These are phyloP conservation scores for Kodamaea laetipori DNA, from an alignment of 805 yeast species.

Conservation along the genomic window DNA sequence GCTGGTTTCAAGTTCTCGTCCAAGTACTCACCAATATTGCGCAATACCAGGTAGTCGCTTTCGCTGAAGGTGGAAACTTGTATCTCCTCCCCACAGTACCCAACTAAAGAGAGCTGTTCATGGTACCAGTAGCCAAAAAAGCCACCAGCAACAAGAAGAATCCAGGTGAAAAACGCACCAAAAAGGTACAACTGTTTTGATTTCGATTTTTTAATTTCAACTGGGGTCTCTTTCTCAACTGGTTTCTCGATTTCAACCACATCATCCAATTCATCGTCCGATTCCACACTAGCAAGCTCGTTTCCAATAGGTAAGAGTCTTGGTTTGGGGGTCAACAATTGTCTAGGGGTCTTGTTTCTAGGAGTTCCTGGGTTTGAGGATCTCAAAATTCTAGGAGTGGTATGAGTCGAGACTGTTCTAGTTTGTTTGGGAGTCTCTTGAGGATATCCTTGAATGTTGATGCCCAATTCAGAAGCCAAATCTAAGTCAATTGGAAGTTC, in stretches of 20 bases:
- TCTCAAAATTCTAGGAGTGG: conserved; percentile 14
- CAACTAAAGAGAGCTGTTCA: conserved; percentile 61
- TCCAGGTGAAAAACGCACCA: conserved; percentile 21
- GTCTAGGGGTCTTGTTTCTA: conserved; percentile 9
- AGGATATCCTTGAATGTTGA: conserved; percentile 23
- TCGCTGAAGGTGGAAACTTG: conserved; percentile 43
- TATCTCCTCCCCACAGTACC: conserved; percentile 74
- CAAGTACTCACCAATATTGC: conserved; percentile 46
- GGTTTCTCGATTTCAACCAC: conserved; percentile 3
- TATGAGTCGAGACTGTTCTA: neutral
- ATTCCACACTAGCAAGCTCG: conserved; percentile 15
- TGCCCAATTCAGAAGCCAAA: conserved; percentile 40
- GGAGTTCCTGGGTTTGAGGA: conserved; percentile 15
- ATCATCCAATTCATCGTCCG: conserved; percentile 16
- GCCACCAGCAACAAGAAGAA: conserved; percentile 32
- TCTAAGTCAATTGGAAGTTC: conserved; percentile 17
- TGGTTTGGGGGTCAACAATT: conserved; percentile 16
- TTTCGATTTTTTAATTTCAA: neutral
- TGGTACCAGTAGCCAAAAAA: conserved; percentile 60
- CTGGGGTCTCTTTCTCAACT: conserved; percentile 1
- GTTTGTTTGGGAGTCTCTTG: conserved; percentile 10
- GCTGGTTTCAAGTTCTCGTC: conserved; percentile 51
- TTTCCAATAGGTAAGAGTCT: conserved; percentile 15
- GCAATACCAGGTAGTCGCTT: conserved; percentile 30
- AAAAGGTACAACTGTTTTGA: conserved; percentile 8